Base-by-base conservation (phyloP, 257 asterid genomes). In the Anisodus tanguticus region DNA sequence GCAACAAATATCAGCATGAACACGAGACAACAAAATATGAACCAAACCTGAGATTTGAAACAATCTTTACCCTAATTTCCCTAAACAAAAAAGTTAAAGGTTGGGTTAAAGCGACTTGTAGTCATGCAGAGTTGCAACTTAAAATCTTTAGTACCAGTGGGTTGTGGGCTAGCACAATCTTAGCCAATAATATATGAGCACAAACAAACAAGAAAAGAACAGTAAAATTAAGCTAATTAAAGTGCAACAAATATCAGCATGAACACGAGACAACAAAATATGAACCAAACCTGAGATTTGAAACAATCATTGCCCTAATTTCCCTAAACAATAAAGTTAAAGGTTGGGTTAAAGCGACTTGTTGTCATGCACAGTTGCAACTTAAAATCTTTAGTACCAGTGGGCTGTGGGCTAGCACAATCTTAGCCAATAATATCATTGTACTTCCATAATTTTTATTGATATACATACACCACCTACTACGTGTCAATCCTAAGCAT, bases 21-120 rank as follows among this genome's bases (percentile, higher is more conserved):
- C 45, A 6, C 12, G 43, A 76, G 81, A 76, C 3, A 22, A 26
- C 43, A 15, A 74, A 71, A 22, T 26, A 74, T 13, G 37, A 74
- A 74, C 22, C 81, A 76, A 76, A 51, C 11, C 80, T 47, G 62
- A 51, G 19, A 49, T 19, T 49, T 47, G 80, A 22, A 26, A 74
- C 45, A 51, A 12, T 11, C 2, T 72, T 49, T 12, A 49, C 57
- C 80, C 80, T 47, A 13, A 19, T 31, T 31, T 31, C 10, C 67
- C 67, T 17, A 19, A 19, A 60, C 10, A 31, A 31, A 31, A 60
- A 19, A 8, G 8, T 60, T 17, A 7, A 60, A 8, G 67, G 31
- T 60, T n/a, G 22, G 35, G 67, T n/a, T 19, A n/a, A 59, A 60
- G 67, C 0, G n/a, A 17, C 22, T 59, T 60, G 67, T 7, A 1